Evolutionary conservation across 371 early-diverging fungal genomes (phyloP).

Genomic region (Phascolomyces articulosus): DNA sequence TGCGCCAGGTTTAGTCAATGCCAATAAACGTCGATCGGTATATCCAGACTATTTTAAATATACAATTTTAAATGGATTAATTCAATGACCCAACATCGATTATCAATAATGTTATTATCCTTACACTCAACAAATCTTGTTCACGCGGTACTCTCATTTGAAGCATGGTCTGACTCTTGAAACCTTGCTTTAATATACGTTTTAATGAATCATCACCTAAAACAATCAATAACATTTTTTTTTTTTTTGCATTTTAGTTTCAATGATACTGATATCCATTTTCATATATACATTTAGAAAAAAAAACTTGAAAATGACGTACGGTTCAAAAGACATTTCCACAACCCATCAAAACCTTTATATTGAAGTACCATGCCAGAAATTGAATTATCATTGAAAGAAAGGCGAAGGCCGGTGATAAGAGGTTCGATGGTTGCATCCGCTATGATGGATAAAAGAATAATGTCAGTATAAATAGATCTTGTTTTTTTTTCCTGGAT

Average conservation of each 20-base stretch:
- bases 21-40: slow-evolving; percentile 47
- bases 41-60: slow-evolving; percentile 40
- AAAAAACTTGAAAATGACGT: slow-evolving; percentile 10
- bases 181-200: slow-evolving; percentile 30
- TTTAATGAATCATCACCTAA: slow-evolving; percentile 34
- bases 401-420: slow-evolving; percentile 45
- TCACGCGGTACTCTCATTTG: slow-evolving; percentile 38
- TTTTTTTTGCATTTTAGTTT: too few relatives aligned
- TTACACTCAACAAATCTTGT: slow-evolving; percentile 31
- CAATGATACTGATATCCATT: too few relatives aligned
- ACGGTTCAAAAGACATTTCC: slow-evolving; percentile 34
- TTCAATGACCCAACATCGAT: not conserved
- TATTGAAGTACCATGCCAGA: slow-evolving; percentile 53
- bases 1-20: slow-evolving; percentile 32
- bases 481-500: too few relatives aligned
- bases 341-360: slow-evolving; percentile 38
- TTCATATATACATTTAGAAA: too few relatives aligned
- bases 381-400: slow-evolving; percentile 46
- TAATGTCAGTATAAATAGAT: not conserved
- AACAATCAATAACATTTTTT: not conserved
- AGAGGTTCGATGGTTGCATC: slow-evolving; percentile 59
- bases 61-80: not conserved
- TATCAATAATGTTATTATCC: not conserved
- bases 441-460: slow-evolving; percentile 19
- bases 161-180: slow-evolving; percentile 24